These are phyloP conservation scores for Rosa rugosa DNA, from an alignment of 306 rosid species.

Conservation along the genomic window DNA sequence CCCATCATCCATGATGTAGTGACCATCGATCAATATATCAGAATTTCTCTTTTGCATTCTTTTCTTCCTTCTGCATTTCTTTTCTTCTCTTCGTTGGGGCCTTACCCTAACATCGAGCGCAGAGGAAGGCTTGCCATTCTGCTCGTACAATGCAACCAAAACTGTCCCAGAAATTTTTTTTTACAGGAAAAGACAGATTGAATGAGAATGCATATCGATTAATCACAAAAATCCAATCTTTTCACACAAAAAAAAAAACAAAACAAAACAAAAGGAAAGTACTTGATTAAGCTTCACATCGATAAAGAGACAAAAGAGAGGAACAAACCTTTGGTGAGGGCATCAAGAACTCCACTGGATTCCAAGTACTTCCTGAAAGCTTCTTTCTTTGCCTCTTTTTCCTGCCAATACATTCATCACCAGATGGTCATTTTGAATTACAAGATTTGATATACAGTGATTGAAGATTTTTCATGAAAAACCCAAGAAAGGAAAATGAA, in stretches of 20 bases:
- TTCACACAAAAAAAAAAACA: background rate
- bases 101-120: too few species aligned
- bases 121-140: conserved; percentile 92
- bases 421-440: background rate
- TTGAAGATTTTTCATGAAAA: background rate
- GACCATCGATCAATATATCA: too few species aligned
- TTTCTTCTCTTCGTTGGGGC: too few species aligned
- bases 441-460: background rate
- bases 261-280: background rate
- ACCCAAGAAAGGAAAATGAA: background rate
- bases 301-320: background rate
- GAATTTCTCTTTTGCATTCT: too few species aligned
- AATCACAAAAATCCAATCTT: background rate
- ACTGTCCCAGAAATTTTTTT: conserved; percentile 38
- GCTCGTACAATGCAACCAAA: conserved; percentile 90
- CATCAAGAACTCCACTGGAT: conserved; percentile 87
- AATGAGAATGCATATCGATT: conserved; percentile 4
- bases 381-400: conserved; percentile 91
- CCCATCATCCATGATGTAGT: too few species aligned
- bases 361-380: conserved; percentile 89
- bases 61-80: too few species aligned
- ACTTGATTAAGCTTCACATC: background rate
- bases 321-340: conserved; percentile 85
- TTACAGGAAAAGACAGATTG: background rate
- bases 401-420: conserved; percentile 38